Evolutionary conservation across 1,139 yeast species (phyloP).

Genomic region (Taphrina populina): DNA sequence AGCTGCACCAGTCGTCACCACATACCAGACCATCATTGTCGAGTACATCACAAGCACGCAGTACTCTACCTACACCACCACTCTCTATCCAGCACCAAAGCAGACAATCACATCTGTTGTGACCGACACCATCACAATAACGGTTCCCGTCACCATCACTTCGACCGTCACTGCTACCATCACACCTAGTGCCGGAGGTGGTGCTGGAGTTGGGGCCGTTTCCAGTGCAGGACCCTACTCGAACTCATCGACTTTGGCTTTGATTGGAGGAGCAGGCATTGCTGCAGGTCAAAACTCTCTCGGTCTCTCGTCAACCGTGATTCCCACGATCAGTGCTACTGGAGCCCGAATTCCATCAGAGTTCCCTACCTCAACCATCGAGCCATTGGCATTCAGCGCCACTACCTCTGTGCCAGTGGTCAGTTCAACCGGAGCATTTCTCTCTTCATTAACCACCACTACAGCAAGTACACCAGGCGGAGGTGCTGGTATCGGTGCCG

Average conservation of each 20-base stretch:
- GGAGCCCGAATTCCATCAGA: neutral
- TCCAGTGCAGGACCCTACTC: constrained; percentile 4
- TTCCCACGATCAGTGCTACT: neutral
- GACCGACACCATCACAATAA: constrained; percentile 23
- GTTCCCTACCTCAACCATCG: neutral
- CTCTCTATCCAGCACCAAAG: constrained; percentile 14
- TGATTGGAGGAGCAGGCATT: neutral
- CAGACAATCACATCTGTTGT: constrained; percentile 8
- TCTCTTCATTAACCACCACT: neutral
- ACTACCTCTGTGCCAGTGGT: too few species aligned
- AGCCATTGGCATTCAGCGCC: too few species aligned
- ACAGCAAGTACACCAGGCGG: neutral
- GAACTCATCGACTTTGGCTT: neutral
- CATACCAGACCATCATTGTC: constrained; percentile 13
- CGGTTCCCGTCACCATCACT: constrained; percentile 27
- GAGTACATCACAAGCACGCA: constrained; percentile 3
- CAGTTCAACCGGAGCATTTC: neutral
- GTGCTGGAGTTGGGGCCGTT: neutral
- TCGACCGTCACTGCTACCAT: constrained; percentile 30
- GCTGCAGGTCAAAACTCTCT: constrained; percentile 4
- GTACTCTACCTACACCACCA: constrained; percentile 18
- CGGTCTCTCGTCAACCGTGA: too few species aligned
- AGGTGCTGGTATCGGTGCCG: constrained; percentile 6
- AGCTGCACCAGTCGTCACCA: too few species aligned
- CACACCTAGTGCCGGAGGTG: constrained; percentile 1